phyloP scores from a whole-genome alignment of 2,329 filamentous ascomycete species.

The Aspergillus pseudoterreus region DNA sequence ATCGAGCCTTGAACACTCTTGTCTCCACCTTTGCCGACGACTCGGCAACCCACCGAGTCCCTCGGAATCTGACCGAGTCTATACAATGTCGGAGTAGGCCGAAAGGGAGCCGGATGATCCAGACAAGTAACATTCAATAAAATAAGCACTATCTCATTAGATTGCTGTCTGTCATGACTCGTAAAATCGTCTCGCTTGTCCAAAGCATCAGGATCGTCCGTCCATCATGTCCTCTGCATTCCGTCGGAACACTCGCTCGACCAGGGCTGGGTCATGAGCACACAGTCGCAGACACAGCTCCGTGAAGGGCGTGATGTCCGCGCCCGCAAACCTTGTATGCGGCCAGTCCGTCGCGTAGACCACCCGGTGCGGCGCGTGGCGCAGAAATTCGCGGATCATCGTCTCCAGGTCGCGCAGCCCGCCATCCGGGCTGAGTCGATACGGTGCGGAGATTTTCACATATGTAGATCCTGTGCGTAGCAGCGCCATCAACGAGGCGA shows the following conservation, averaged over 20 bases:
- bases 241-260: constrained; percentile 50
- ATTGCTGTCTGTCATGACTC: background rate
- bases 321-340: constrained; percentile 57
- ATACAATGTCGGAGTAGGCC: background rate
- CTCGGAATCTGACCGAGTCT: background rate
- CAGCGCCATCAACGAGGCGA: constrained; percentile 47
- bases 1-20: too few relatives aligned
- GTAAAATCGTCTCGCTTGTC: background rate
- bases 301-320: constrained; percentile 55
- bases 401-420: constrained; percentile 46
- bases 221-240: constrained; percentile 54
- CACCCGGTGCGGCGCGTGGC: constrained; percentile 42
- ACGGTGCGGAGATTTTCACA: constrained; percentile 58
- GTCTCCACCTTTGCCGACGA: constrained; percentile 3
- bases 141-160: background rate
- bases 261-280: constrained; percentile 40
- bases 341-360: constrained; percentile 64
- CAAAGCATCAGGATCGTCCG: background rate
- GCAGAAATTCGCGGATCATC: constrained; percentile 49
- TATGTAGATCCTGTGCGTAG: constrained; percentile 49
- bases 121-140: background rate
- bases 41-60: constrained; percentile 1
- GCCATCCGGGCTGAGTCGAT: constrained; percentile 49
- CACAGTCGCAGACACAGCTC: constrained; percentile 54
- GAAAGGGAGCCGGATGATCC: background rate